Evolutionary conservation across 345 rosid species (phyloP), one percentile per base, ranked within the genome.

Genomic region (Populus alba): DNA sequence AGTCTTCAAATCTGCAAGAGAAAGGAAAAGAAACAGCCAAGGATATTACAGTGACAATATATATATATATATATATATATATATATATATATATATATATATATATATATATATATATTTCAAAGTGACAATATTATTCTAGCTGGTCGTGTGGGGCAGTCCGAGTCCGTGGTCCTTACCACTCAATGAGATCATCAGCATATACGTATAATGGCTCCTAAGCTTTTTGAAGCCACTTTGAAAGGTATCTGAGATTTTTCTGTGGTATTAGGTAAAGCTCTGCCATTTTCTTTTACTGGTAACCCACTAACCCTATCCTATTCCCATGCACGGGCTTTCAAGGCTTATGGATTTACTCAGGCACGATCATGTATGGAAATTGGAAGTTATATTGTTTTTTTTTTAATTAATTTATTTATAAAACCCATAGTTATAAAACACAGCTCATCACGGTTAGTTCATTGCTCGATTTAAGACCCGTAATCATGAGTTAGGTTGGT

Each of bases 371-470:
- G 57, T 9, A 51, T 51, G n/a, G n/a, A 6, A 39, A 18, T 51
- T 12, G 17, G 12, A 7, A 9, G 25, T 18, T 20, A 7, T 31
- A 1, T 0, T 6, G 8, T 38, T 38, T 4, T 33, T 33, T 33
- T 33, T 4, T 4, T 4, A 33, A 27, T 27, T 27, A 0, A 27
- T 27, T 27, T 27, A 27, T 27, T 27, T 27, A 27, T 27, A 27
- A 27, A 27, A 33, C 37, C 37, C 37, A 33, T 33, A 33, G 37
- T 33, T 33, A 33, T 33, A 33, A 33, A 33, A 33, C 6, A 33
- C 0, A 33, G 6, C 37, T 0, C 5, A 5, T 33, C 35, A 3
- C 5, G 37, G 5, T 33, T 1, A 33, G 4, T 33, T 5, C 6
- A 4, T 33, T 4, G 0, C 37, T 33, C 6, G 5, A 33, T 1